These are phyloP conservation scores for Skeletonema costatum DNA, from an alignment of 108 stramenopile species.

Conservation along the genomic window DNA sequence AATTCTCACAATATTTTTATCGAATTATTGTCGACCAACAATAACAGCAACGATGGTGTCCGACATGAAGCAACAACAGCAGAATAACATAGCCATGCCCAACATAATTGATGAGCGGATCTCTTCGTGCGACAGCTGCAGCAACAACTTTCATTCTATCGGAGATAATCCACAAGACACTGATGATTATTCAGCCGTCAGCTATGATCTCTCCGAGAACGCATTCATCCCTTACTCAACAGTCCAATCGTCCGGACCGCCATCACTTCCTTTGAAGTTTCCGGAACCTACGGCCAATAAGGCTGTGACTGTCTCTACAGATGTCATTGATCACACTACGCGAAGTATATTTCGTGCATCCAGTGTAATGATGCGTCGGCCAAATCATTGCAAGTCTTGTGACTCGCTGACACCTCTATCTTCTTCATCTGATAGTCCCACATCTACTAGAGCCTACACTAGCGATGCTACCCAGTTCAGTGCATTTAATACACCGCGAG, in stretches of 20 bases:
- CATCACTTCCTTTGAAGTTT: slow-evolving; percentile 44
- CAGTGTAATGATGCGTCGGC: slow-evolving; percentile 27
- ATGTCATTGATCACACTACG: slow-evolving; percentile 35
- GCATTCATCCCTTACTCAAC: slow-evolving; percentile 50
- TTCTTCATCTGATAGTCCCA: background rate
- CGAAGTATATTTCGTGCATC: slow-evolving; percentile 31
- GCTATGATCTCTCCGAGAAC: slow-evolving; percentile 20
- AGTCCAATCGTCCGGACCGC: slow-evolving; percentile 46
- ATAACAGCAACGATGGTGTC: background rate
- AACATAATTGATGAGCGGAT: background rate
- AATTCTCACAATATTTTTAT: too few relatives aligned
- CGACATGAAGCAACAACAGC: background rate
- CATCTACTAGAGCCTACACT: background rate
- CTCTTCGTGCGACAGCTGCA: background rate
- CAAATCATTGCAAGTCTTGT: slow-evolving; percentile 28
- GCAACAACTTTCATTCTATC: background rate
- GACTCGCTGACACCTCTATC: background rate
- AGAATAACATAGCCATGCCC: background rate
- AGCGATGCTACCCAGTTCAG: slow-evolving; percentile 13
- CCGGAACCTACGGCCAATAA: slow-evolving; percentile 41
- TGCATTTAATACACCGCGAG: background rate
- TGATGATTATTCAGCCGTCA: background rate
- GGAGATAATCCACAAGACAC: background rate
- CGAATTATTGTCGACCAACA: too few relatives aligned
- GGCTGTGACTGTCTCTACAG: slow-evolving; percentile 16